A percentile compares a stretch with the other conserved stretches of the same genome.
phyloP scores from a whole-genome alignment of 257 asterid species.

The Przewalskia tangutica region DNA sequence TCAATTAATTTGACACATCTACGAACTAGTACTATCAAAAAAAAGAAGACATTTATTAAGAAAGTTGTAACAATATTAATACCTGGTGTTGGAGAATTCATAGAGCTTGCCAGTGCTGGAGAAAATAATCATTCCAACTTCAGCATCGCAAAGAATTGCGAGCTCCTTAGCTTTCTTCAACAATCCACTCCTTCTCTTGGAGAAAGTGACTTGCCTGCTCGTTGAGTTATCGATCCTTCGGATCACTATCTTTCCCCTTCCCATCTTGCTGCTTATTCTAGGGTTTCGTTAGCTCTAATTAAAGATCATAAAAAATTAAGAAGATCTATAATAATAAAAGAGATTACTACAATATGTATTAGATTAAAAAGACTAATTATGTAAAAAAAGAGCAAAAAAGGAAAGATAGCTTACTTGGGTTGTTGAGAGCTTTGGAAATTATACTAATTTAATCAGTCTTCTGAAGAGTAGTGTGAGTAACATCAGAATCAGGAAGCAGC shows the following conservation, averaged over 20 bases:
- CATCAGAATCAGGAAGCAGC: conserved; percentile 8
- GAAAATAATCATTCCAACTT: conserved; percentile 36
- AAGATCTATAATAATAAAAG: neutral
- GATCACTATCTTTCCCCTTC: conserved; percentile 38
- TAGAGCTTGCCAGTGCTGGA: conserved; percentile 32
- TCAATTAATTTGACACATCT: neutral
- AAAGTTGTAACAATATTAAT: neutral
- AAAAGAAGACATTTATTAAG: neutral
- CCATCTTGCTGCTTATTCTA: conserved; percentile 13
- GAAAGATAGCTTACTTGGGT: conserved; percentile 3
- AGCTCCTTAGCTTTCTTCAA: conserved; percentile 36
- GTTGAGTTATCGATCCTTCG: conserved; percentile 35
- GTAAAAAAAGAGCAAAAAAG: neutral
- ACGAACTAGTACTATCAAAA: neutral
- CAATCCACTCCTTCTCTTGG: conserved; percentile 33
- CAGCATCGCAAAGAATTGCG: conserved; percentile 37
- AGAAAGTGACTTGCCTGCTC: conserved; percentile 34
- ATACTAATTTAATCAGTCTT: neutral
- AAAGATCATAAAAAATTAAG: neutral
- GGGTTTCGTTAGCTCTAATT: conserved; percentile 11
- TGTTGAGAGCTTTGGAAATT: conserved; percentile 5
- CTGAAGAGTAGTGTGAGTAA: neutral
- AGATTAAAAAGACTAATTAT: too few species aligned
- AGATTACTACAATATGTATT: neutral
- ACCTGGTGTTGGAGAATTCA: conserved; percentile 33